Percentiles rank a stretch among this genome's conserved stretches.
phyloP scores from a whole-genome alignment of 345 rosid genomes.

The Sapria himalayana region DNA sequence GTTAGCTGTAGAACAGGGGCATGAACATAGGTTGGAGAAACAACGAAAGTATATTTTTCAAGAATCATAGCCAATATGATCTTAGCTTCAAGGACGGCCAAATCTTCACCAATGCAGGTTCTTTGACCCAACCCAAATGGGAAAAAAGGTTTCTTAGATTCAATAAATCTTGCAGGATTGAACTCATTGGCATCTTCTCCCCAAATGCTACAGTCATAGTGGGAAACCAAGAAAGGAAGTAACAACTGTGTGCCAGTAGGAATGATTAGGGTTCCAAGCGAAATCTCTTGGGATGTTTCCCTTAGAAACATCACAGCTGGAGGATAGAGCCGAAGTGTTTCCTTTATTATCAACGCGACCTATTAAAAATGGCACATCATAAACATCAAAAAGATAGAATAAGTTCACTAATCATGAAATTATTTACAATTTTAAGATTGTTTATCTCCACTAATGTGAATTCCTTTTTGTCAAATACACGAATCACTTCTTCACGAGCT shows the following conservation, averaged over 20 bases:
- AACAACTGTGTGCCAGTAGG: slow-evolving; percentile 43
- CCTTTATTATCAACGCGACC: slow-evolving; percentile 46
- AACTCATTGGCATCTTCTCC: slow-evolving; percentile 45
- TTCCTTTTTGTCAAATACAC: slow-evolving; percentile 16
- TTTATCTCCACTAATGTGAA: slow-evolving; percentile 23
- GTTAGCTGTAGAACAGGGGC: slow-evolving; percentile 35
- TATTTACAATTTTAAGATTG: slow-evolving; percentile 49
- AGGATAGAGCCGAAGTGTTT: slow-evolving; percentile 58
- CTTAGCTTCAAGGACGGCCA: slow-evolving; percentile 34
- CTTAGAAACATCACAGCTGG: slow-evolving; percentile 37
- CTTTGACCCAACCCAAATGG: slow-evolving; percentile 50
- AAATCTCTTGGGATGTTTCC: slow-evolving; percentile 17
- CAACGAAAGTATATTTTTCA: slow-evolving; percentile 17
- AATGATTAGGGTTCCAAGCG: slow-evolving; percentile 36
- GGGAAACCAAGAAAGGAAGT: slow-evolving; percentile 26
- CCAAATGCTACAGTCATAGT: slow-evolving; percentile 47
- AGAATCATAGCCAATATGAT: slow-evolving; percentile 35
- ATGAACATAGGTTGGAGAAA: slow-evolving; percentile 50
- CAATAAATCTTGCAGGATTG: slow-evolving; percentile 43
- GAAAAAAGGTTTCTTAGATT: slow-evolving; percentile 19
- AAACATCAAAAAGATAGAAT: background rate
- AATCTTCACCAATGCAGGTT: slow-evolving; percentile 34
- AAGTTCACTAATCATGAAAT: background rate
- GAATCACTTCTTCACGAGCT: slow-evolving; percentile 46
- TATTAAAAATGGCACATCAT: slow-evolving; percentile 9